A percentile compares a stretch with the other conserved stretches of the same genome.
Evolutionary conservation across 1,284 basidiomycete species (phyloP).

Genomic region (Leucoagaricus sp.): DNA sequence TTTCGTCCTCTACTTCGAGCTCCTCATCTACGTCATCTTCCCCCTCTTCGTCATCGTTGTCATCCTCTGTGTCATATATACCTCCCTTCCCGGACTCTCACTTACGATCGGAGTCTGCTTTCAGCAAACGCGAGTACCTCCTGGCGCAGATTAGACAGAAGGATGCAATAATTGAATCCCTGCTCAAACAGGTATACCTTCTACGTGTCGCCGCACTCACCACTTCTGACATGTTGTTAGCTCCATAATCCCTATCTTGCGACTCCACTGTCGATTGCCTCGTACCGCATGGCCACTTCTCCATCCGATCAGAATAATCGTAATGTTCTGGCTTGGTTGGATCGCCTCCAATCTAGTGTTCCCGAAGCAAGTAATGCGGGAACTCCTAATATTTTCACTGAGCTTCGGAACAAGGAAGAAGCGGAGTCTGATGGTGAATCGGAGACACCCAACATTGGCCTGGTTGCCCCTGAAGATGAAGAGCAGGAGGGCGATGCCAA

Average conservation of each 20-base stretch:
- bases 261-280: constrained; percentile 73
- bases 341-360: constrained; percentile 43
- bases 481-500: constrained; percentile 32
- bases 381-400: constrained; percentile 45
- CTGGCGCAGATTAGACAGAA: constrained; percentile 82
- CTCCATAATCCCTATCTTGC: constrained; percentile 78
- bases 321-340: constrained; percentile 72
- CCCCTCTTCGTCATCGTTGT: constrained; percentile 28
- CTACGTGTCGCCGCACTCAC: not conserved
- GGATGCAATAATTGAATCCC: constrained; percentile 78
- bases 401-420: constrained; percentile 27
- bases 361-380: constrained; percentile 37
- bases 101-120: constrained; percentile 33
- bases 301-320: constrained; percentile 68
- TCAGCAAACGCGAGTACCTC: constrained; percentile 79
- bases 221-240: constrained; percentile 34
- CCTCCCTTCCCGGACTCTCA: constrained; percentile 26
- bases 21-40: constrained; percentile 22
- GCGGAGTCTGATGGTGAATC: constrained; percentile 38
- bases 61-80: constrained; percentile 1
- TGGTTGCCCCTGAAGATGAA: constrained; percentile 25
- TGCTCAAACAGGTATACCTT: constrained; percentile 69
- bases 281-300: constrained; percentile 72
- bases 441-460: constrained; percentile 25
- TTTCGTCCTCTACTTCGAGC: constrained; percentile 11